phyloP scores from a whole-genome alignment of 768 basidiomycete genomes.

The Macrolepiota dolichaula region DNA sequence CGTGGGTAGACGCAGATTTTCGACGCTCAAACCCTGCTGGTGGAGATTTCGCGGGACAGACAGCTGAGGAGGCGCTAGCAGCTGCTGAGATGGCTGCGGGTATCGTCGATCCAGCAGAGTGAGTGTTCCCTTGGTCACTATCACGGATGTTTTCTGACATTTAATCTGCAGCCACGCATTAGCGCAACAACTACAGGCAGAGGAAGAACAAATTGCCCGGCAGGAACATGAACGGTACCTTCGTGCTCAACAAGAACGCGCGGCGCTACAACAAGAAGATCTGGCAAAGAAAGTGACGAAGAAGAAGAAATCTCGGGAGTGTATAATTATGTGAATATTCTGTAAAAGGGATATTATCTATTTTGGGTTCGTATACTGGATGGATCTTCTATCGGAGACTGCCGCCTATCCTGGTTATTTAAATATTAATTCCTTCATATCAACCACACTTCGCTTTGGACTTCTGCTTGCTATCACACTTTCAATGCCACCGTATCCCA shows the following conservation, averaged over 20 bases:
- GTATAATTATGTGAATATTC: slow-evolving; percentile 45
- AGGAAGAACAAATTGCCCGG: slow-evolving; percentile 63
- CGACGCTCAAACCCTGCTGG: slow-evolving; percentile 62
- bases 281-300: slow-evolving; percentile 28
- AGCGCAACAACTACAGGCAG: slow-evolving; percentile 74
- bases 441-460: not conserved
- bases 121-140: slow-evolving; percentile 22
- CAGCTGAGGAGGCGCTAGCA: slow-evolving; percentile 56
- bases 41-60: slow-evolving; percentile 77
- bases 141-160: slow-evolving; percentile 1
- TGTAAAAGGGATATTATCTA: not conserved
- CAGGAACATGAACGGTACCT: slow-evolving; percentile 30
- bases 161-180: slow-evolving; percentile 51
- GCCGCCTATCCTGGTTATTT: not conserved
- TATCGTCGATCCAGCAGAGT: slow-evolving; percentile 58
- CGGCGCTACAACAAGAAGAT: slow-evolving; percentile 20
- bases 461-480: not conserved
- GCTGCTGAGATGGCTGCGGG: slow-evolving; percentile 40
- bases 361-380: slow-evolving; percentile 1
- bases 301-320: slow-evolving; percentile 47
- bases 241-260: slow-evolving; percentile 26
- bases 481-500: slow-evolving; percentile 4
- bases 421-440: not conserved
- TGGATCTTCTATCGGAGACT: not conserved
- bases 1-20: slow-evolving; percentile 78